Evolutionary conservation across 768 basidiomycete species (phyloP).

Genomic region (Podaxis sp.): DNA sequence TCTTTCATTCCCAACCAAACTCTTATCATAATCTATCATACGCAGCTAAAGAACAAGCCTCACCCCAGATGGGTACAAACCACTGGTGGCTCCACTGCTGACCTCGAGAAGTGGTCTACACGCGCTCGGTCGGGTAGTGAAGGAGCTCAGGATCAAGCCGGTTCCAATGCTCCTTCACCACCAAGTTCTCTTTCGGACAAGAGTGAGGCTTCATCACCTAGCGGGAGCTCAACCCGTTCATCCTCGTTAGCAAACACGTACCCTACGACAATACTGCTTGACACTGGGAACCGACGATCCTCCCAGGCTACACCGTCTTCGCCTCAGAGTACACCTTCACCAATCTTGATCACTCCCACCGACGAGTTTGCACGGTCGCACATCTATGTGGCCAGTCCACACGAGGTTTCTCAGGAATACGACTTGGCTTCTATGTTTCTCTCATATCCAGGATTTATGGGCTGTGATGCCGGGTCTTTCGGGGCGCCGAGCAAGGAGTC

Average conservation of each 20-base stretch:
- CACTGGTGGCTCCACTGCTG: slow-evolving; percentile 33
- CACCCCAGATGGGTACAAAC: slow-evolving; percentile 63
- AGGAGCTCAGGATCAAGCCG: slow-evolving; percentile 12
- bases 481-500: slow-evolving; percentile 11
- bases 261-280: slow-evolving; percentile 20
- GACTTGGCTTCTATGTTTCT: slow-evolving; percentile 42
- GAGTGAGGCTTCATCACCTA: slow-evolving; percentile 21
- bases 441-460: slow-evolving; percentile 29
- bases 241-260: slow-evolving; percentile 19
- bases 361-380: slow-evolving; percentile 38
- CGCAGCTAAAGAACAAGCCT: slow-evolving; percentile 69
- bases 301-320: slow-evolving; percentile 29
- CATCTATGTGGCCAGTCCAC: slow-evolving; percentile 23
- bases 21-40: neutral
- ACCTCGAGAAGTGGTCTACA: slow-evolving; percentile 26
- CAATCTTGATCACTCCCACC: slow-evolving; percentile 43
- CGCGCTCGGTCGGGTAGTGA: slow-evolving; percentile 21
- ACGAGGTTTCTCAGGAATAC: slow-evolving; percentile 32
- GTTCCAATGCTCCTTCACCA: slow-evolving; percentile 27
- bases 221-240: slow-evolving; percentile 15
- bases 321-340: slow-evolving; percentile 35
- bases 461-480: slow-evolving; percentile 23
- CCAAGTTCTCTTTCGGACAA: slow-evolving; percentile 30
- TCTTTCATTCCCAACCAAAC: slow-evolving; percentile 35
- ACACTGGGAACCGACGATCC: slow-evolving; percentile 26